Evolutionary conservation across 139 green algal genomes (phyloP).

Genomic region (Tetradesmus obliquus): DNA sequence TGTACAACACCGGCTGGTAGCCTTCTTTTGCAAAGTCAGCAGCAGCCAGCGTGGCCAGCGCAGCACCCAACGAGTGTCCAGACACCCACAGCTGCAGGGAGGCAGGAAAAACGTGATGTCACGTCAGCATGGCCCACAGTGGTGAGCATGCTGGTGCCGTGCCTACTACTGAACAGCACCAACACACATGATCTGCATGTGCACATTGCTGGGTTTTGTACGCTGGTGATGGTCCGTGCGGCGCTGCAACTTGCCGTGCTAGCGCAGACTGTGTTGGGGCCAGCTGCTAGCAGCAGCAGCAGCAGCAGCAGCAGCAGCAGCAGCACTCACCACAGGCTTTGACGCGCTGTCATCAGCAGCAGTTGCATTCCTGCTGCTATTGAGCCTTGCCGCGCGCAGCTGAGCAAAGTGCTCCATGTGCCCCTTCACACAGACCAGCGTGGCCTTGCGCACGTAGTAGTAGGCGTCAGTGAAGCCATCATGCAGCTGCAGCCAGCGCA

Average conservation of each 20-base stretch:
- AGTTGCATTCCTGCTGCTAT: neutral
- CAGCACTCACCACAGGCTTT: neutral
- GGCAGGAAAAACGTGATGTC: neutral
- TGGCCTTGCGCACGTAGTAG: neutral
- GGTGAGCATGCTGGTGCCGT: no score
- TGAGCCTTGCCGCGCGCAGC: neutral
- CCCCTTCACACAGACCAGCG: neutral
- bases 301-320: neutral
- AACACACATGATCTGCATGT: no score
- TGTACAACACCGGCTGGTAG: neutral
- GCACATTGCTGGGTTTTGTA: no score
- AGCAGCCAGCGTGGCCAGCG: slow-evolving; percentile 41
- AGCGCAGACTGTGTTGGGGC: no score
- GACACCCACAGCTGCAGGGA: slow-evolving; percentile 12
- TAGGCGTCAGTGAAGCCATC: slow-evolving; percentile 18
- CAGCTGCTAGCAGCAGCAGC: no score
- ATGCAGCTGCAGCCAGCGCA: neutral
- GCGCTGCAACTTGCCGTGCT: no score
- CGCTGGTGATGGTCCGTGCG: no score
- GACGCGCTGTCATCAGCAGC: neutral
- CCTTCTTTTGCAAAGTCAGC: slow-evolving; percentile 32
- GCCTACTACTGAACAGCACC: no score
- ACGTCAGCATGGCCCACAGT: no score
- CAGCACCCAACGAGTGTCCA: slow-evolving; percentile 42
- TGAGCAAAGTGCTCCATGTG: slow-evolving; percentile 21